A percentile compares a stretch with the other conserved stretches of the same genome.
Conservation (phyloP, 345 rosid species). For the Bruguiera gymnorhiza region DNA sequence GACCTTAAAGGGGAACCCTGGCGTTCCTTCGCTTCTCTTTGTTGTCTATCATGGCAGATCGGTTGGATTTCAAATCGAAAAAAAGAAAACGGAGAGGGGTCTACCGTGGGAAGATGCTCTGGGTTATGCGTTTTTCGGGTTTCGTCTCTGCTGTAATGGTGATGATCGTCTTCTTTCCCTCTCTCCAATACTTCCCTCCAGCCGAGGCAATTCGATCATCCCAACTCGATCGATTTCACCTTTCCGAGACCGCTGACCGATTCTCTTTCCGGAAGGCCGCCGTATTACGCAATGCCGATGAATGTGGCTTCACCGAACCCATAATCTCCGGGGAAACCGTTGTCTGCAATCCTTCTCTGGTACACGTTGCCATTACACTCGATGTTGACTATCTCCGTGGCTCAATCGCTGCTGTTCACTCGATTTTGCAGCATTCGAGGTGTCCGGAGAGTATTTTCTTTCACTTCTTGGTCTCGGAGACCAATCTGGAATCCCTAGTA, state of each 20-base stretch:
- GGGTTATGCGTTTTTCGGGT: slow-evolving; percentile 69
- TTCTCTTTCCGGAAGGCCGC: slow-evolving; percentile 65
- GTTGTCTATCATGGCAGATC: slow-evolving; percentile 15
- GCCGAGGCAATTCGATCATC: slow-evolving; percentile 91
- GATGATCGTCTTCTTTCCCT: slow-evolving; percentile 74
- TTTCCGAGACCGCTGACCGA: slow-evolving; percentile 21
- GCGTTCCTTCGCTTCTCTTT: slow-evolving; percentile 23
- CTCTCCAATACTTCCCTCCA: slow-evolving; percentile 83
- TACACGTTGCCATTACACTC: slow-evolving; percentile 87
- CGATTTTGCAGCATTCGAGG: slow-evolving; percentile 64
- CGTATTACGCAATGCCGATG: slow-evolving; percentile 73
- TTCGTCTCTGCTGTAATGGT: slow-evolving; percentile 68
- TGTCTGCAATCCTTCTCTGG: slow-evolving; percentile 73
- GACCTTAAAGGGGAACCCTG: slow-evolving; percentile 32
- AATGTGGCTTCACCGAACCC: slow-evolving; percentile 49
- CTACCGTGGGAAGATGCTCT: slow-evolving; percentile 48
- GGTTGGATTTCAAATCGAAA: slow-evolving; percentile 34
- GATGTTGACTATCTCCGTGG: slow-evolving; percentile 91
- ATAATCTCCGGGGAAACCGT: slow-evolving; percentile 21
- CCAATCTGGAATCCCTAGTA: slow-evolving; percentile 56
- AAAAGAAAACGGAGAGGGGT: slow-evolving; percentile 34
- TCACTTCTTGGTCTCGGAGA: slow-evolving; percentile 83
- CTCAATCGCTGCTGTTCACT: slow-evolving; percentile 92
- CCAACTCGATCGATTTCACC: slow-evolving; percentile 47
- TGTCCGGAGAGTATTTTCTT: slow-evolving; percentile 89